Evolutionary conservation across 805 yeast species (phyloP).

Genomic region (Saturnispora zaruensis): DNA sequence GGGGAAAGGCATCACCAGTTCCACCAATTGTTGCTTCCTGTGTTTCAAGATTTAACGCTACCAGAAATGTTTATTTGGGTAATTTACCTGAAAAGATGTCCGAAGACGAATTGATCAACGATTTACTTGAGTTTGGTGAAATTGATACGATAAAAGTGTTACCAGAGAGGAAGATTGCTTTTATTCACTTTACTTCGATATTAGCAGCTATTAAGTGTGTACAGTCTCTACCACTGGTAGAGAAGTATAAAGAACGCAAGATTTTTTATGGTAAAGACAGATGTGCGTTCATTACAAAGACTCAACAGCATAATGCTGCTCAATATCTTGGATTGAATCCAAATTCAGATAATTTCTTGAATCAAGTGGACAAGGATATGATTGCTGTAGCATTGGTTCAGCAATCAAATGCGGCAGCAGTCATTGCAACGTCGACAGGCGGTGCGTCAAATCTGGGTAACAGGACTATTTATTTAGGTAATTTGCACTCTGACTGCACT

Average conservation of each 20-base stretch:
- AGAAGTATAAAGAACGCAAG: slow-evolving; percentile 66
- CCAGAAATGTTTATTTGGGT: slow-evolving; percentile 89
- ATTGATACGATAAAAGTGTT: slow-evolving; percentile 80
- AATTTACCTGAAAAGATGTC: slow-evolving; percentile 52
- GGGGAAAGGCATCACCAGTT: slow-evolving; percentile 80
- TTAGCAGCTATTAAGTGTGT: slow-evolving; percentile 83
- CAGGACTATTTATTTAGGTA: slow-evolving; percentile 87
- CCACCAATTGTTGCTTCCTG: slow-evolving; percentile 67
- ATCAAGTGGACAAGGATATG: slow-evolving; percentile 45
- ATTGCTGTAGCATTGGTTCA: slow-evolving; percentile 73
- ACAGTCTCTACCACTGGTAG: slow-evolving; percentile 56
- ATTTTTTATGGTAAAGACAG: slow-evolving; percentile 91
- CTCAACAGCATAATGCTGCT: slow-evolving; percentile 96
- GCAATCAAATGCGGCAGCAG: slow-evolving; percentile 97
- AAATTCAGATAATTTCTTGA: slow-evolving; percentile 72
- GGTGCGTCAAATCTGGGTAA: slow-evolving; percentile 89
- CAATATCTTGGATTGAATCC: slow-evolving; percentile 89
- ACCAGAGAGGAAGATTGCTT: slow-evolving; percentile 76
- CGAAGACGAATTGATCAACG: slow-evolving; percentile 58
- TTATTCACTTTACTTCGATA: slow-evolving; percentile 83
- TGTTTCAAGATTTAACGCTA: slow-evolving; percentile 79
- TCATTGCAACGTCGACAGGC: slow-evolving; percentile 90
- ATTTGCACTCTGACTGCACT: slow-evolving; percentile 78
- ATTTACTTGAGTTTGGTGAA: slow-evolving; percentile 64
- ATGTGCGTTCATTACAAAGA: slow-evolving; percentile 87